Conservation (phyloP, 345 rosid genomes). For the Brassica nigra region DNA sequence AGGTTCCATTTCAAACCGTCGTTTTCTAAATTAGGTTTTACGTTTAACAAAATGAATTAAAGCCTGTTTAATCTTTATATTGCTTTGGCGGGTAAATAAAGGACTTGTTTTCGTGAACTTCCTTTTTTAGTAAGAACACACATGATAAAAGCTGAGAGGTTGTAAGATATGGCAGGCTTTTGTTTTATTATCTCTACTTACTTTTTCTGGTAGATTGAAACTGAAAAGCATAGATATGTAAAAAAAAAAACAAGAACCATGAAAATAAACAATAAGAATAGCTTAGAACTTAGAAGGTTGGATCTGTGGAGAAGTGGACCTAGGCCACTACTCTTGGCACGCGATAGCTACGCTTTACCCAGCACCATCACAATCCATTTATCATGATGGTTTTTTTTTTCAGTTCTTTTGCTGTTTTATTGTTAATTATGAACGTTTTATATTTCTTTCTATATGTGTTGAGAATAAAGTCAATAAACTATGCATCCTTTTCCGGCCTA, state of each 20-base stretch:
- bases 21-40: background rate
- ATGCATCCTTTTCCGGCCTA: background rate
- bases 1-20: background rate
- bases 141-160: conserved; percentile 33
- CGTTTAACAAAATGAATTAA: background rate
- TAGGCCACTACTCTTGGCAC: conserved; percentile 40
- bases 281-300: conserved; percentile 29
- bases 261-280: conserved; percentile 17
- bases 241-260: background rate
- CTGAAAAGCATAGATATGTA: background rate
- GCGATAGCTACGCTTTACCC: conserved; percentile 44
- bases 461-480: background rate
- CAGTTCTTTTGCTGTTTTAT: conserved; percentile 18
- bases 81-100: conserved; percentile 9
- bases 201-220: conserved; percentile 2
- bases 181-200: background rate
- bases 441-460: background rate
- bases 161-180: conserved; percentile 37
- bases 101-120: background rate
- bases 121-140: conserved; percentile 23
- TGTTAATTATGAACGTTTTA: background rate
- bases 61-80: background rate
- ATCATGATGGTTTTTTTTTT: background rate
- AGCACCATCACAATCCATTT: conserved; percentile 41
- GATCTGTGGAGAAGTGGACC: conserved; percentile 48